A percentile compares a stretch with the other conserved stretches of the same genome.
Evolutionary conservation across 306 rosid genomes (phyloP).

Genomic region (Ormosia semicastrata): DNA sequence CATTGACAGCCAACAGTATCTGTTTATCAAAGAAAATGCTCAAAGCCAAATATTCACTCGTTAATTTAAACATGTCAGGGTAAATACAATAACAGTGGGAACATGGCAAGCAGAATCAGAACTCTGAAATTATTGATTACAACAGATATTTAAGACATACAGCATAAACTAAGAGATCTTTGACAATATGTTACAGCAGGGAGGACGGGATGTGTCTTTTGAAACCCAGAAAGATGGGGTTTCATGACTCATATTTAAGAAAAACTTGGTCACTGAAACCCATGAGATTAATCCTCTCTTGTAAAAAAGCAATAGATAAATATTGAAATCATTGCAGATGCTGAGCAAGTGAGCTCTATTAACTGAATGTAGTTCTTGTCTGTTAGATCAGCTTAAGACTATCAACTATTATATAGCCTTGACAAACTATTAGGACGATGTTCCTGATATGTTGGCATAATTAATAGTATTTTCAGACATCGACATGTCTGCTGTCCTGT

Average conservation of each 20-base stretch:
- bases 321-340: conserved; percentile 2
- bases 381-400: not conserved
- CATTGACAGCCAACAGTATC: not conserved
- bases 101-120: conserved; percentile 11
- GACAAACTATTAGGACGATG: not conserved
- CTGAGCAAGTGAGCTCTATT: not conserved
- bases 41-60: not conserved
- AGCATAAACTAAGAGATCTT: not conserved
- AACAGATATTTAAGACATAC: not conserved
- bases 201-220: not conserved
- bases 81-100: not conserved
- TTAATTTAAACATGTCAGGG: not conserved
- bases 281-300: conserved; percentile 6
- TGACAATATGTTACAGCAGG: not conserved
- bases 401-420: not conserved
- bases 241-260: not conserved
- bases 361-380: not conserved
- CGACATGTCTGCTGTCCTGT: not conserved
- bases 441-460: not conserved
- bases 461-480: not conserved
- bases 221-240: not conserved
- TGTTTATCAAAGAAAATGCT: not conserved
- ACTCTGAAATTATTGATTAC: not conserved
- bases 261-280: not conserved
- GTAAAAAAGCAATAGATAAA: not conserved